Evolutionary conservation across 1,139 yeast species (phyloP).

Genomic region (Maudiozyma humilis): DNA sequence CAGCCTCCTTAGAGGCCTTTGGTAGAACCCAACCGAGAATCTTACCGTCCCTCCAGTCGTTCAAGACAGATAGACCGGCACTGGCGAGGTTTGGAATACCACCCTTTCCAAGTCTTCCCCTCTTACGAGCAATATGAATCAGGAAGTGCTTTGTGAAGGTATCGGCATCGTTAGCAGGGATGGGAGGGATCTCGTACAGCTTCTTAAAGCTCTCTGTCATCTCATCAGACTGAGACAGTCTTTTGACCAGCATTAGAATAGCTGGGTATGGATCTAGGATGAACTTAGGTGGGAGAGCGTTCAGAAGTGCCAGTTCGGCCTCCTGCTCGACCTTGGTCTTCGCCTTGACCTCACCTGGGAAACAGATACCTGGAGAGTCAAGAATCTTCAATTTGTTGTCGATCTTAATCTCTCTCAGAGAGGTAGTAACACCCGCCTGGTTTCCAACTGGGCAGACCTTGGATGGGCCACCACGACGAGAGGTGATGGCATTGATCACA

Average conservation of each 20-base stretch:
- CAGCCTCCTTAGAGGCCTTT: constrained; percentile 47
- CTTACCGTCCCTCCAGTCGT: constrained; percentile 97
- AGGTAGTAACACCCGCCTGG: constrained; percentile 93
- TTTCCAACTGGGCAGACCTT: constrained; percentile 95
- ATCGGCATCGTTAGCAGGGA: constrained; percentile 52
- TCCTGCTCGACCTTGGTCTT: constrained; percentile 57
- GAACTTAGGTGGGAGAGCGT: constrained; percentile 85
- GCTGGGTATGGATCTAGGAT: constrained; percentile 81
- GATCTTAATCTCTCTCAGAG: constrained; percentile 83
- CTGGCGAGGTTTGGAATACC: constrained; percentile 85
- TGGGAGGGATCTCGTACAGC: constrained; percentile 74
- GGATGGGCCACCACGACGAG: constrained; percentile 65
- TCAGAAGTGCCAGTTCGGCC: constrained; percentile 78
- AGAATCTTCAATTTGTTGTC: constrained; percentile 81
- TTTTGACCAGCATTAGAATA: constrained; percentile 64
- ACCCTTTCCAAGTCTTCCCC: constrained; percentile 88
- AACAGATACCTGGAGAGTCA: constrained; percentile 96
- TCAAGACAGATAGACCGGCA: constrained; percentile 76
- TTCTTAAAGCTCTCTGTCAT: constrained; percentile 70
- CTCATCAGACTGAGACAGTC: constrained; percentile 59
- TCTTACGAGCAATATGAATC: constrained; percentile 85
- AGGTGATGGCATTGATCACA: constrained; percentile 79
- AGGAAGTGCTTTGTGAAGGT: constrained; percentile 75
- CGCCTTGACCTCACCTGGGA: constrained; percentile 59
- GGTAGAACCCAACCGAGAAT: constrained; percentile 88